Percentiles rank a stretch among this genome's conserved stretches.
These are phyloP conservation scores for Myotisia sp. DNA, from an alignment of 2,329 filamentous ascomycete genomes.

Conservation along the genomic window DNA sequence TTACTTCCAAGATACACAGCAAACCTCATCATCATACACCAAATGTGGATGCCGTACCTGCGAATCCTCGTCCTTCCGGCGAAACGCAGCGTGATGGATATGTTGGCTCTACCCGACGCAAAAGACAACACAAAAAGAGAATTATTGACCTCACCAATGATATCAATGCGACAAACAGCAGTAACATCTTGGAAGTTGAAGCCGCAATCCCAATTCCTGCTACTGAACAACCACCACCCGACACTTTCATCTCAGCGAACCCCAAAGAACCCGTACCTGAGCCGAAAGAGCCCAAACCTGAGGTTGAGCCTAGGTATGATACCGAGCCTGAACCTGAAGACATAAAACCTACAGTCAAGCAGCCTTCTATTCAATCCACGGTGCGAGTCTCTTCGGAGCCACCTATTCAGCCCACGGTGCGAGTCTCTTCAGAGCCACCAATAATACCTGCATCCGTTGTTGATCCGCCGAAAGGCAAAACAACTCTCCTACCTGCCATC, in stretches of 20 bases:
- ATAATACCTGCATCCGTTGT: background rate
- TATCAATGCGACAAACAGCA: constrained; percentile 14
- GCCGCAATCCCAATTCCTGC: constrained; percentile 1
- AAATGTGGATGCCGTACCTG: constrained; percentile 7
- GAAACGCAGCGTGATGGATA: constrained; percentile 1
- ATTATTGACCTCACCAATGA: constrained; percentile 44
- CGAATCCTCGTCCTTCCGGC: constrained; percentile 7
- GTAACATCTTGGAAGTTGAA: background rate
- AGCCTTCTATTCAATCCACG: no score
- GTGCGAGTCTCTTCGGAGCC: background rate
- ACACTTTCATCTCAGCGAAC: background rate
- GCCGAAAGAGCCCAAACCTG: constrained; percentile 1
- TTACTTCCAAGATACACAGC: background rate
- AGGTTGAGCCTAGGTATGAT: background rate
- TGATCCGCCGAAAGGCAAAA: constrained; percentile 5
- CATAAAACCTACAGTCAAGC: constrained; percentile 1
- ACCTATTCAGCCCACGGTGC: background rate
- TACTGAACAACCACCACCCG: background rate
- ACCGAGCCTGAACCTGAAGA: background rate
- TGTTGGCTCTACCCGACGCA: constrained; percentile 26
- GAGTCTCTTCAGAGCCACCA: background rate
- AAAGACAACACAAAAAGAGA: constrained; percentile 40
- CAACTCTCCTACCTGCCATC: constrained; percentile 16
- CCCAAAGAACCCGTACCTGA: background rate
- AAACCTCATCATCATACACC: no score